phyloP scores from a whole-genome alignment of 257 asterid genomes.

The Scutellaria galericulata region DNA sequence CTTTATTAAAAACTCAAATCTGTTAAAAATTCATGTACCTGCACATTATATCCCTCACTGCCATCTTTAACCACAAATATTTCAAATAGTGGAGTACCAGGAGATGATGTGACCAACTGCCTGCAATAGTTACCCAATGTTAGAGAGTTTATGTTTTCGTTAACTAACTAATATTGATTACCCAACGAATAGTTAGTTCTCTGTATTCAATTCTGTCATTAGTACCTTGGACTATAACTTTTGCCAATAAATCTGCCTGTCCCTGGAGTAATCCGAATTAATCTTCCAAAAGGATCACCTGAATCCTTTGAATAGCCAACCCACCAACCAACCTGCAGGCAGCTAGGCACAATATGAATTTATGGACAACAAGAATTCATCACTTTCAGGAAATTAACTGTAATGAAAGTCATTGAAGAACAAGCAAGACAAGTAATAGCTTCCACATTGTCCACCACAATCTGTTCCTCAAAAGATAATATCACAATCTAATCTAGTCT shows the following conservation, averaged over 20 bases:
- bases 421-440: conserved; percentile 28
- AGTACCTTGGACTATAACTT: conserved; percentile 90
- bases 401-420: conserved; percentile 14
- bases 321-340: conserved; percentile 97
- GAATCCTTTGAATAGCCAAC: conserved; percentile 89
- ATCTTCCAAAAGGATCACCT: conserved; percentile 91
- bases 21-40: conserved; percentile 55
- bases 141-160: conserved; percentile 26
- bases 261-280: conserved; percentile 82
- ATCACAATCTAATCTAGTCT: not conserved
- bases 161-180: conserved; percentile 17
- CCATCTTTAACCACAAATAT: conserved; percentile 85
- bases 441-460: not conserved
- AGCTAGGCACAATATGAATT: conserved; percentile 11
- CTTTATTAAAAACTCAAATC: not conserved
- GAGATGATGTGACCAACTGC: conserved; percentile 82
- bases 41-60: conserved; percentile 65
- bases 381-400: conserved; percentile 23
- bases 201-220: conserved; percentile 12
- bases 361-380: conserved; percentile 16
- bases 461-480: too few species aligned
- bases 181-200: not conserved
- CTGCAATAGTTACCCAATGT: conserved; percentile 53
- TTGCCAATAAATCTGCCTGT: conserved; percentile 87
- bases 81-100: conserved; percentile 95